Evolutionary conservation across 164 flowering plant species (phyloP).

Genomic region (Magnolia kwangsiensis): DNA sequence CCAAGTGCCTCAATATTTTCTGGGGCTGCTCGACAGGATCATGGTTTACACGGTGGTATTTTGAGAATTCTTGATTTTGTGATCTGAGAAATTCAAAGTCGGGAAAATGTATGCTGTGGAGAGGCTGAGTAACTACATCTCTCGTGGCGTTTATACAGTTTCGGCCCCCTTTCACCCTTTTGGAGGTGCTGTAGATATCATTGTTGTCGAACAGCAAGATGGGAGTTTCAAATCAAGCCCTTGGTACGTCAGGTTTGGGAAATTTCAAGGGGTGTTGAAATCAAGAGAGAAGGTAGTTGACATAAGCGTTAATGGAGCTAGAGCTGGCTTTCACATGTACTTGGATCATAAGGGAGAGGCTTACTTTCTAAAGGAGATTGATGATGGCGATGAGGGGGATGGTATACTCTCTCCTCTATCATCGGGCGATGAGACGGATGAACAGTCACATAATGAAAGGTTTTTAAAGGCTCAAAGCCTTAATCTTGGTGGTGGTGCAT

Average conservation of each 20-base stretch:
- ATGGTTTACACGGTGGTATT: too few species aligned
- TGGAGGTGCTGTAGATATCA: constrained; percentile 96
- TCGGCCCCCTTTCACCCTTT: constrained; percentile 92
- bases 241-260: constrained; percentile 95
- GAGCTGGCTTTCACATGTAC: constrained; percentile 72
- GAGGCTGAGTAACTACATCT: constrained; percentile 68
- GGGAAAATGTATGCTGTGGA: constrained; percentile 58
- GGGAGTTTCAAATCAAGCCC: constrained; percentile 91
- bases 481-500: constrained; percentile 26
- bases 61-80: neutral
- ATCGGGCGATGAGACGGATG: constrained; percentile 55
- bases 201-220: constrained; percentile 88
- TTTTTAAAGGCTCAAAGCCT: constrained; percentile 41
- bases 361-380: constrained; percentile 68
- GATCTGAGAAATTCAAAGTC: neutral
- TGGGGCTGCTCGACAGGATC: neutral
- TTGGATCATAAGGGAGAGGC: constrained; percentile 92
- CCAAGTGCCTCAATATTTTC: neutral
- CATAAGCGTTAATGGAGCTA: constrained; percentile 69
- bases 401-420: constrained; percentile 33
- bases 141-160: constrained; percentile 67
- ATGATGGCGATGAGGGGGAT: constrained; percentile 54
- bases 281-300: constrained; percentile 63
- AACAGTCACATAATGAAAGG: constrained; percentile 19
- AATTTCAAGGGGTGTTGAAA: constrained; percentile 94